phyloP scores from a whole-genome alignment of 2,329 filamentous ascomycete genomes.

The Dactylellina leptospora region DNA sequence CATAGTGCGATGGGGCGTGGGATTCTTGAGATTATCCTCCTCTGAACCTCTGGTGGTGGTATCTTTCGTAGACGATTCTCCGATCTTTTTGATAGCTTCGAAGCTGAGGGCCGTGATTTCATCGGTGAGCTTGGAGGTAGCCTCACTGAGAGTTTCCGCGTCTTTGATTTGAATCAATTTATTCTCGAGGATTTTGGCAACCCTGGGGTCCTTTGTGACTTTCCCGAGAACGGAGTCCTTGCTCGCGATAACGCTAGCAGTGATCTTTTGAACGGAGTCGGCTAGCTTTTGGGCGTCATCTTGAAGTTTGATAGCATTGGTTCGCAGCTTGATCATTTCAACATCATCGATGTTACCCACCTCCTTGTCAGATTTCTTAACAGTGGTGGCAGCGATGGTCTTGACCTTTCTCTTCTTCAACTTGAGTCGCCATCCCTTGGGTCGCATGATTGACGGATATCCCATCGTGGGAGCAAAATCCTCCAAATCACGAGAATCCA shows the following conservation, averaged over 20 bases:
- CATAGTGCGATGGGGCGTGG: background rate
- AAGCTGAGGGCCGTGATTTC: background rate
- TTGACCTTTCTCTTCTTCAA: conserved; percentile 30
- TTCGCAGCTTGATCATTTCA: background rate
- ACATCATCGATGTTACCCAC: background rate
- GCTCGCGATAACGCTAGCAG: background rate
- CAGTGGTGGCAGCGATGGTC: background rate
- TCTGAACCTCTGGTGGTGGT: background rate
- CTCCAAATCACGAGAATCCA: conserved; percentile 12
- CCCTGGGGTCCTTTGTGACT: background rate
- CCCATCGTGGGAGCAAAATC: conserved; percentile 36
- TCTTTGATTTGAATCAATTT: background rate
- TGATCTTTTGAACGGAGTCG: background rate
- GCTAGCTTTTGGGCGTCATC: background rate
- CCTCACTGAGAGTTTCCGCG: background rate
- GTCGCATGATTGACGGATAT: conserved; percentile 6
- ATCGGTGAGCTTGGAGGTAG: background rate
- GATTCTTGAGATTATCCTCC: background rate
- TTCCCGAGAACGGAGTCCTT: background rate
- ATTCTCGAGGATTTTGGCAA: background rate
- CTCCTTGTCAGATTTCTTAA: background rate
- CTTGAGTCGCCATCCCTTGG: conserved; percentile 16
- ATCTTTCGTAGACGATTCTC: no score
- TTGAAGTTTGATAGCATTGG: background rate
- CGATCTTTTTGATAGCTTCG: background rate